These are phyloP conservation scores for Phyllostachys edulis DNA, from an alignment of 176 grass and related monocot genomes.

Conservation along the genomic window DNA sequence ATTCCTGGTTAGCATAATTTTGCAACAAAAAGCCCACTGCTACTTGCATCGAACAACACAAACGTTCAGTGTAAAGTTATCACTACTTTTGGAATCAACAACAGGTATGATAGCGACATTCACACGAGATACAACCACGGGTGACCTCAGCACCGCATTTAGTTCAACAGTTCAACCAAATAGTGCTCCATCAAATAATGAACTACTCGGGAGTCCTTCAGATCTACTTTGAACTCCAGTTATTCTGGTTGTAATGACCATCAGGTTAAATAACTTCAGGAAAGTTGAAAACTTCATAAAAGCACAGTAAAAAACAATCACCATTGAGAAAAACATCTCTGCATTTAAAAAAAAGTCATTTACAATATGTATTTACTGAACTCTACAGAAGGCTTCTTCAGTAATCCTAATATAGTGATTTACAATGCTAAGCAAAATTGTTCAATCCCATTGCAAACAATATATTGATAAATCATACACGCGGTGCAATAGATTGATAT, in stretches of 20 bases:
- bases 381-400: neutral
- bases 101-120: neutral
- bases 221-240: neutral
- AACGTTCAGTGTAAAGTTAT: neutral
- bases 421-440: neutral
- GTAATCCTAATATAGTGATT: slow-evolving; percentile 7
- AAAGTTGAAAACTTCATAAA: neutral
- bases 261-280: neutral
- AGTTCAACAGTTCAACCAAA: neutral
- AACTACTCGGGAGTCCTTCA: neutral
- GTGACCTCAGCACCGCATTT: neutral
- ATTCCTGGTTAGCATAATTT: neutral
- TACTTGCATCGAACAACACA: neutral
- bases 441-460: neutral
- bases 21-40: neutral
- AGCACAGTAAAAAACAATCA: neutral
- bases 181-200: neutral
- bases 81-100: neutral
- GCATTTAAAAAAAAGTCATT: neutral
- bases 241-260: neutral
- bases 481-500: neutral
- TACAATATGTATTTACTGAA: neutral
- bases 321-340: neutral
- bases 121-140: neutral
- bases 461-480: neutral